Evolutionary conservation across 2,329 filamentous ascomycete genomes (phyloP).

Genomic region (Fusarium sacchari): DNA sequence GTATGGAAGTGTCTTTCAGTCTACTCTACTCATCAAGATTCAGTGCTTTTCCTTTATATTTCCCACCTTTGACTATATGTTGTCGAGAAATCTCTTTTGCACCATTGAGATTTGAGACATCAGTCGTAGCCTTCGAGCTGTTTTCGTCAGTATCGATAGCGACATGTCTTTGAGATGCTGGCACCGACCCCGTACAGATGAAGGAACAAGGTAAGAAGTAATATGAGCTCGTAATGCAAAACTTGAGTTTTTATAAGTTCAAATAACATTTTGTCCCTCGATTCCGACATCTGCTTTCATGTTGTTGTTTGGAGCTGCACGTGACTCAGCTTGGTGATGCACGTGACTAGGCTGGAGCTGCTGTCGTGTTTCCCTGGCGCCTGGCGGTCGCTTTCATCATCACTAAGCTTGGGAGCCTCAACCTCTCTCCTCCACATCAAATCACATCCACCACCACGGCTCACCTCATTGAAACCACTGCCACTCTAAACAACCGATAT

Average conservation of each 20-base stretch:
- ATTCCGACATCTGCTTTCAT: not conserved
- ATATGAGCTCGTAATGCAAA: accelerated
- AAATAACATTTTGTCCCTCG: too few species aligned
- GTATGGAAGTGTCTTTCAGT: not conserved
- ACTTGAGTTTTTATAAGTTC: not conserved
- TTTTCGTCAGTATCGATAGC: not conserved
- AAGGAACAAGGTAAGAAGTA: not conserved
- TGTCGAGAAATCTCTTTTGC: too few species aligned
- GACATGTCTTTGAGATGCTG: not conserved
- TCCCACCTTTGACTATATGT: not conserved
- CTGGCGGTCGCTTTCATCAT: constrained; percentile 50
- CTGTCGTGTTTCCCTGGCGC: constrained; percentile 60
- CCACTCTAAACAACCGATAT: constrained; percentile 5
- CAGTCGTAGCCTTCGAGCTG: not conserved
- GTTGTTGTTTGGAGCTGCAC: not conserved
- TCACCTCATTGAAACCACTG: constrained; percentile 14
- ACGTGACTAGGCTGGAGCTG: constrained; percentile 48
- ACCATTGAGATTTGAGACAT: not conserved
- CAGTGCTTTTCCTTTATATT: not conserved
- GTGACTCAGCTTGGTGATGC: constrained; percentile 11
- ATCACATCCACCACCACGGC: constrained; percentile 33
- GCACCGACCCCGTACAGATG: not conserved
- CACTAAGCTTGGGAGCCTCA: constrained; percentile 45
- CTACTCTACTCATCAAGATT: not conserved
- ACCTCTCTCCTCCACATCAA: constrained; percentile 40